Conservation (phyloP, 441 rosid genomes). For the Mallotus repandus region DNA sequence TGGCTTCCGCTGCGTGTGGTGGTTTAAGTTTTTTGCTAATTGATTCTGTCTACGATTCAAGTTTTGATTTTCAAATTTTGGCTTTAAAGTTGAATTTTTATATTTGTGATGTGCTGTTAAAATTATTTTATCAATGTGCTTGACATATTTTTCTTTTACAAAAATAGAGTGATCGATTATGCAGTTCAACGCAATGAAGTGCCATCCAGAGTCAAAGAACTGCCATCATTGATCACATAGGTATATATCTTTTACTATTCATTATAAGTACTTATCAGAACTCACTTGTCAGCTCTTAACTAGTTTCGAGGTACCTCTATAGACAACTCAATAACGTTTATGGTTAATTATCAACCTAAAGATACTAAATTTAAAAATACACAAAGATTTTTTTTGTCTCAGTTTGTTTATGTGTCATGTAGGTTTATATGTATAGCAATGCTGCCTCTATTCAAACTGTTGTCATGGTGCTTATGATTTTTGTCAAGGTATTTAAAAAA, state of each 20-base stretch:
- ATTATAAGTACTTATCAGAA: too few species aligned
- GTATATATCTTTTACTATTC: background rate
- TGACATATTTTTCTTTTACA: background rate
- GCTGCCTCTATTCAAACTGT: background rate
- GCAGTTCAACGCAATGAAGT: background rate
- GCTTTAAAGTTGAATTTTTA: background rate
- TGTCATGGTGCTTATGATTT: constrained; percentile 6
- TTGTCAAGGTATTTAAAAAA: too few species aligned
- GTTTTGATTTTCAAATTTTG: background rate
- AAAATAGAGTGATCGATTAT: constrained; percentile 1
- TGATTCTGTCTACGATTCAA: background rate
- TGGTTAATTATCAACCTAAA: too few species aligned
- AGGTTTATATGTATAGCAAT: background rate
- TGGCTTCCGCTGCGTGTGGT: constrained; percentile 80
- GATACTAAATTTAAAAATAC: too few species aligned
- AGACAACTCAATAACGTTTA: too few species aligned
- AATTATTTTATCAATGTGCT: background rate
- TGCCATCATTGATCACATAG: background rate
- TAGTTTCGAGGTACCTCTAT: too few species aligned
- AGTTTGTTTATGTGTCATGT: background rate
- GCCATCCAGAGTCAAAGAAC: background rate
- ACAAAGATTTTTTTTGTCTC: too few species aligned
- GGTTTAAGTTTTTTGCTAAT: constrained; percentile 44
- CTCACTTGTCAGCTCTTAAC: too few species aligned
- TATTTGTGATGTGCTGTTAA: too few species aligned